These are phyloP conservation scores for Casaregolazyma lundiana DNA, from an alignment of 1,139 yeast species.

Conservation along the genomic window DNA sequence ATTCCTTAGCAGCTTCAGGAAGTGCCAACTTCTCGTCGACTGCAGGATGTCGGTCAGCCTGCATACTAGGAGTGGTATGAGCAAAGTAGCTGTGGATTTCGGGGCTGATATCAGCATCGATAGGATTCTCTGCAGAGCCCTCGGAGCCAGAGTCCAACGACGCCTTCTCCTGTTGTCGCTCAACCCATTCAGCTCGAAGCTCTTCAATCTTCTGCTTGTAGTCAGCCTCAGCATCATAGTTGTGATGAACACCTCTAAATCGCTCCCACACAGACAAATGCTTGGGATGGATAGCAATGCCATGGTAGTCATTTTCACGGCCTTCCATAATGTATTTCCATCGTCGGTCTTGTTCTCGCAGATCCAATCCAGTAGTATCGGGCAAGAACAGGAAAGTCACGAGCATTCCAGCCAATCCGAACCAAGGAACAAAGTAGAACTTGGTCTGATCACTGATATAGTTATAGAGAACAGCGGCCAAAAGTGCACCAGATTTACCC, in stretches of 20 bases:
- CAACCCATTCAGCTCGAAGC: slow-evolving; percentile 36
- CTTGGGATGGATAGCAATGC: slow-evolving; percentile 35
- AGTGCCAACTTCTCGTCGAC: slow-evolving; percentile 24
- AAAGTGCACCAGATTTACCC: slow-evolving; percentile 95
- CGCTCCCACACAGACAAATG: slow-evolving; percentile 37
- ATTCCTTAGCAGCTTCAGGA: slow-evolving; percentile 20
- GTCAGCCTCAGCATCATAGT: slow-evolving; percentile 36
- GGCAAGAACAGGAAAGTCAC: slow-evolving; percentile 34
- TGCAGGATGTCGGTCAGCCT: slow-evolving; percentile 20
- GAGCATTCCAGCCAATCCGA: slow-evolving; percentile 36
- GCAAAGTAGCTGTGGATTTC: slow-evolving; percentile 34
- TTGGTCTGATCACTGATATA: slow-evolving; percentile 33
- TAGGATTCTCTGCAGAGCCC: slow-evolving; percentile 19
- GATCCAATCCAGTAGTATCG: slow-evolving; percentile 37
- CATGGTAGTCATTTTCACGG: slow-evolving; percentile 35
- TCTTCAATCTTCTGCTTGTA: slow-evolving; percentile 37
- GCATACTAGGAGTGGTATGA: slow-evolving; percentile 33
- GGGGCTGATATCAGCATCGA: slow-evolving; percentile 19
- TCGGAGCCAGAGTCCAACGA: slow-evolving; percentile 20
- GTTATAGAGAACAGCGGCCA: slow-evolving; percentile 68
- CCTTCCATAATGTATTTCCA: slow-evolving; percentile 34
- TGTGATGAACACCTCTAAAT: slow-evolving; percentile 32
- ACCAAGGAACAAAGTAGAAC: slow-evolving; percentile 39
- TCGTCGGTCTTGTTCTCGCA: slow-evolving; percentile 37
- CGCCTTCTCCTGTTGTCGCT: slow-evolving; percentile 29